Evolutionary conservation across 768 basidiomycete species (phyloP).

Genomic region (Termitomyces heimii): DNA sequence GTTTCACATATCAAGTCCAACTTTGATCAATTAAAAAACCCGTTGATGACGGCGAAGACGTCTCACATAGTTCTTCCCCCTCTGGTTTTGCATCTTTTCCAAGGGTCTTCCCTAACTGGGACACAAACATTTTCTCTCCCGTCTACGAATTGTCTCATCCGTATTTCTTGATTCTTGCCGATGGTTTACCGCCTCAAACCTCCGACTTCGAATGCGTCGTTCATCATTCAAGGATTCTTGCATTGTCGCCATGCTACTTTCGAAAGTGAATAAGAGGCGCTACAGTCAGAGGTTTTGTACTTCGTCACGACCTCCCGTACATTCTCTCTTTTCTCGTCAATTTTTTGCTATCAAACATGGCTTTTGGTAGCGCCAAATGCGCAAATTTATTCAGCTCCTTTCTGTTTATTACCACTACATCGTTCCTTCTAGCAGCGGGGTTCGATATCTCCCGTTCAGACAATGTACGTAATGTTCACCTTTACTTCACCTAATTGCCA

Average conservation of each 20-base stretch:
- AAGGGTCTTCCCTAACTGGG: conserved; percentile 1
- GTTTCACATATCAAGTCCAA: background rate
- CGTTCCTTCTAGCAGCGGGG: conserved; percentile 12
- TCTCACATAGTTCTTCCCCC: background rate
- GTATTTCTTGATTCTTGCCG: background rate
- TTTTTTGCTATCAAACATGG: conserved; percentile 6
- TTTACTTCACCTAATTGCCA: background rate
- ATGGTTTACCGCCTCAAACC: background rate
- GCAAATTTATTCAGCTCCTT: background rate
- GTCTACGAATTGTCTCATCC: background rate
- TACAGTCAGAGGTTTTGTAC: background rate
- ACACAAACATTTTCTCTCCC: background rate
- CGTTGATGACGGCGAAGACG: no score
- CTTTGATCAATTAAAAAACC: background rate
- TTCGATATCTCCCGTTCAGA: conserved; percentile 30
- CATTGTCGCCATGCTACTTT: background rate
- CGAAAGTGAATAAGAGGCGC: conserved; percentile 6
- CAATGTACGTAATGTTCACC: conserved; percentile 23
- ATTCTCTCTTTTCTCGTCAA: background rate
- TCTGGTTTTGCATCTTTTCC: background rate
- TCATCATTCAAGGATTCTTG: conserved; percentile 8
- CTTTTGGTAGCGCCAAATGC: conserved; percentile 1
- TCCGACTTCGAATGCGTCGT: background rate
- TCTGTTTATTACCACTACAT: background rate
- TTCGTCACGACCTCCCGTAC: background rate